Conservation (phyloP, 148 eudicot genomes). For the Rhododendron griersonianum region DNA sequence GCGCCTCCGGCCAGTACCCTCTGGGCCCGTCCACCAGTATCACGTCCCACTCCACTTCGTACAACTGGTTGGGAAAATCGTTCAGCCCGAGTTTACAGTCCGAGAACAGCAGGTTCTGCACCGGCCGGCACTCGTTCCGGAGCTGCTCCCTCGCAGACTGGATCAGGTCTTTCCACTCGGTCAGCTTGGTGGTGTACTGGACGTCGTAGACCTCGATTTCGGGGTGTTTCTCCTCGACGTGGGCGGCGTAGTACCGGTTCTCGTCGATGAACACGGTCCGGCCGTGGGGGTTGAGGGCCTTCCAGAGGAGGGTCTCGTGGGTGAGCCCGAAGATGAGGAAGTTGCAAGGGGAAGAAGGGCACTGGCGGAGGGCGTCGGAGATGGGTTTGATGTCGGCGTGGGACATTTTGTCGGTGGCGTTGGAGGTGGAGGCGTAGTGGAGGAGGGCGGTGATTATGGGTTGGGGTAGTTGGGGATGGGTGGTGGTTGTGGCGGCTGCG, state of each 20-base stretch:
- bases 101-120: constrained; percentile 60
- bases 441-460: constrained; percentile 48
- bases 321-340: constrained; percentile 64
- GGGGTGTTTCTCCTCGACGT: constrained; percentile 57
- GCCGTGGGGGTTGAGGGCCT: constrained; percentile 52
- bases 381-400: constrained; percentile 45
- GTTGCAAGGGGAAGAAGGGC: constrained; percentile 44
- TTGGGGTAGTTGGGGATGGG: constrained; percentile 21
- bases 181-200: constrained; percentile 55
- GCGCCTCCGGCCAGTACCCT: constrained; percentile 70
- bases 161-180: constrained; percentile 40
- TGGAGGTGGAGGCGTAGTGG: constrained; percentile 53
- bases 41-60: constrained; percentile 65
- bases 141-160: constrained; percentile 37
- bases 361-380: constrained; percentile 40
- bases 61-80: constrained; percentile 62
- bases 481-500: not conserved
- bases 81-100: constrained; percentile 63
- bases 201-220: constrained; percentile 73
- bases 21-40: constrained; percentile 67
- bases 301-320: constrained; percentile 61
- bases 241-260: constrained; percentile 62
- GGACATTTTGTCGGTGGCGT: constrained; percentile 50
- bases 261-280: constrained; percentile 72
- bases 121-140: constrained; percentile 58